A percentile compares a stretch with the other conserved stretches of the same genome.
Conservation (phyloP, 768 basidiomycete species). For the Tylopilus plumbeoviolaceoides region DNA sequence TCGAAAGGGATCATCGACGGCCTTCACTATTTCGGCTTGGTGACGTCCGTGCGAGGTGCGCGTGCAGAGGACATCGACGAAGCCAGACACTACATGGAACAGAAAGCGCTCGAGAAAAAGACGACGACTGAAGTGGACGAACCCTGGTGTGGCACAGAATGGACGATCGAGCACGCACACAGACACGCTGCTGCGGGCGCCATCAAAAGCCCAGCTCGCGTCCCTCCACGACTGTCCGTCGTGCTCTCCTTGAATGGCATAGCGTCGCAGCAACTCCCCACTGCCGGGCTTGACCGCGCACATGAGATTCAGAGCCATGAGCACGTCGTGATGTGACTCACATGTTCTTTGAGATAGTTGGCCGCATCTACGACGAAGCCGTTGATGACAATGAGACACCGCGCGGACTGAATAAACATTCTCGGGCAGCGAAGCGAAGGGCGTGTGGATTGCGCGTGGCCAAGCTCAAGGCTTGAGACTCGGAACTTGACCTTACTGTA, state of each 20-base stretch:
- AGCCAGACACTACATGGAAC: constrained; percentile 4
- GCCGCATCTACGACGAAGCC: constrained; percentile 8
- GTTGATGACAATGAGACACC: constrained; percentile 7
- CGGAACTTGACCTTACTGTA: too few species aligned
- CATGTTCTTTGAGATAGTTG: constrained; percentile 5
- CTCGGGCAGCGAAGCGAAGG: constrained; percentile 3
- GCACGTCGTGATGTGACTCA: not conserved
- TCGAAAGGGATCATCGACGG: constrained; percentile 12
- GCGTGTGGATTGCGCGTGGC: constrained; percentile 5
- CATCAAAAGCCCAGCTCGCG: constrained; percentile 10
- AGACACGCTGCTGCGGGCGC: not conserved
- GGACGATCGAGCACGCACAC: constrained; percentile 1
- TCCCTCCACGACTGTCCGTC: constrained; percentile 2
- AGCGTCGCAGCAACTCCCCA: constrained; percentile 1
- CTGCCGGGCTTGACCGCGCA: constrained; percentile 2
- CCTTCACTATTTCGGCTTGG: constrained; percentile 5
- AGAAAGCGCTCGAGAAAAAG: not conserved
- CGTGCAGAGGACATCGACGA: constrained; percentile 7
- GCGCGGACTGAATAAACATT: constrained; percentile 5
- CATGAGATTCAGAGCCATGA: not conserved
- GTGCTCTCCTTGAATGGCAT: not conserved
- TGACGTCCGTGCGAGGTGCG: constrained; percentile 6
- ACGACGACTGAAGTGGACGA: not conserved
- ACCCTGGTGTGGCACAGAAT: constrained; percentile 3
- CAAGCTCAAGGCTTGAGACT: constrained; percentile 1